Conservation (phyloP, 2,329 filamentous ascomycete genomes). For the Pestalotiopsis sp. region DNA sequence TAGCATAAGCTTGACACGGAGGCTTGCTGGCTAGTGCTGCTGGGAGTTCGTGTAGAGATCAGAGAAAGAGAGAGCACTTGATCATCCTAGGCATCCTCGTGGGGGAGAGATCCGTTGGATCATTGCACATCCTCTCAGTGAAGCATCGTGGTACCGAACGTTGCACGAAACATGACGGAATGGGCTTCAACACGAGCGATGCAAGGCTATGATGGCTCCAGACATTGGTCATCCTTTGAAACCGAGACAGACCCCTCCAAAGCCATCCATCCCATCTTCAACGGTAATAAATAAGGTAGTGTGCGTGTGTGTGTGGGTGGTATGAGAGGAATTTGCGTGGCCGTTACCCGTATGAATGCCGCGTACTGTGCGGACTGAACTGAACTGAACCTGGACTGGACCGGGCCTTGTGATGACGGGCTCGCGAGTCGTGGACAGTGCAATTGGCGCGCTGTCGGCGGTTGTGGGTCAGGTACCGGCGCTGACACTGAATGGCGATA, state of each 20-base stretch:
- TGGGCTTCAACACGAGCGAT: not conserved
- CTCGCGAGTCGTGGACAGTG: not conserved
- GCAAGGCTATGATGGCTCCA: slow-evolving; percentile 7
- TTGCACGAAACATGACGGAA: not conserved
- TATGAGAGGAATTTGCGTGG: not conserved
- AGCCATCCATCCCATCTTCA: not conserved
- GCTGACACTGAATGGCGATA: not conserved
- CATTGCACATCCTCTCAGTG: not conserved
- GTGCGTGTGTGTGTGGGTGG: no score
- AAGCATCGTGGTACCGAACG: not conserved
- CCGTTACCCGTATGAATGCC: not conserved
- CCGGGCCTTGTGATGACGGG: not conserved
- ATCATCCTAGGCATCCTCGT: not conserved
- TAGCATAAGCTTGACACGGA: not conserved
- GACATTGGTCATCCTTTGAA: not conserved
- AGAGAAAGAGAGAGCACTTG: not conserved
- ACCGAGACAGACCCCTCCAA: not conserved
- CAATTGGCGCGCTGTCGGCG: slow-evolving; percentile 6
- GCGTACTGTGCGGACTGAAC: not conserved
- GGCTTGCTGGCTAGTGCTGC: not conserved
- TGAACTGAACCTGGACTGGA: no score
- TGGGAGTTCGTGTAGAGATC: not conserved
- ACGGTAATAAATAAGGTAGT: not conserved
- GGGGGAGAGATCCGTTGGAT: no score
- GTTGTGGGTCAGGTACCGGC: not conserved